phyloP scores from a whole-genome alignment of 169 alveolate genomes.

The Plasmodium vinckei region DNA sequence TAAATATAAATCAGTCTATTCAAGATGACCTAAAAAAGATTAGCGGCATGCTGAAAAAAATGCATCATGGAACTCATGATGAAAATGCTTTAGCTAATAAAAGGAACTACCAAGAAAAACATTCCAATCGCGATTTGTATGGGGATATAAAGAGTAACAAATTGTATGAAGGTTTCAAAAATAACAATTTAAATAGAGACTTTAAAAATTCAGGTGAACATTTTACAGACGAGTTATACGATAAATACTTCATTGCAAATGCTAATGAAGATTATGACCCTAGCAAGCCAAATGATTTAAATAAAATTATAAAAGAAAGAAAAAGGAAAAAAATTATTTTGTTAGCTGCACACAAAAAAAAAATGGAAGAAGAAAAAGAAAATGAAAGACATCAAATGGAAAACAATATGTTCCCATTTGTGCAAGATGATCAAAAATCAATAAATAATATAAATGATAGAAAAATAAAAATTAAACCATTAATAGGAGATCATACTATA shows the following conservation, averaged over 20 bases:
- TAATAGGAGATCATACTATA: background rate
- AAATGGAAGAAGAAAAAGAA: conserved; percentile 50
- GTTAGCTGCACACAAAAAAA: conserved; percentile 69
- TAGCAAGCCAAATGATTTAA: conserved; percentile 72
- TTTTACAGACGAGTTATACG: conserved; percentile 37
- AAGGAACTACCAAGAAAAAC: conserved; percentile 8
- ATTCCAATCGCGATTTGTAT: background rate
- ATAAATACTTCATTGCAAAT: conserved; percentile 65
- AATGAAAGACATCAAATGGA: conserved; percentile 20
- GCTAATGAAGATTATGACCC: conserved; percentile 77
- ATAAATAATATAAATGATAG: background rate
- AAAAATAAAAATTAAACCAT: background rate
- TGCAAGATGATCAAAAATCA: background rate
- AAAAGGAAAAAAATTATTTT: conserved; percentile 67
- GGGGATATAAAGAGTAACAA: conserved; percentile 1
- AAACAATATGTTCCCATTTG: background rate
- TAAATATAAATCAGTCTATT: conserved; percentile 55
- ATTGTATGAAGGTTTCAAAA: conserved; percentile 6
- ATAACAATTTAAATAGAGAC: conserved; percentile 1
- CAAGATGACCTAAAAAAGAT: conserved; percentile 76
- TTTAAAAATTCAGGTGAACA: background rate
- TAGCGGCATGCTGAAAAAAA: conserved; percentile 57
- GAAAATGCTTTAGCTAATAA: background rate
- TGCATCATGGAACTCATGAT: conserved; percentile 27
- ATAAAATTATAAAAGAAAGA: conserved; percentile 76